Evolutionary conservation across 2,329 filamentous ascomycete species (phyloP).

Genomic region (Aspergillus pseudonomiae): DNA sequence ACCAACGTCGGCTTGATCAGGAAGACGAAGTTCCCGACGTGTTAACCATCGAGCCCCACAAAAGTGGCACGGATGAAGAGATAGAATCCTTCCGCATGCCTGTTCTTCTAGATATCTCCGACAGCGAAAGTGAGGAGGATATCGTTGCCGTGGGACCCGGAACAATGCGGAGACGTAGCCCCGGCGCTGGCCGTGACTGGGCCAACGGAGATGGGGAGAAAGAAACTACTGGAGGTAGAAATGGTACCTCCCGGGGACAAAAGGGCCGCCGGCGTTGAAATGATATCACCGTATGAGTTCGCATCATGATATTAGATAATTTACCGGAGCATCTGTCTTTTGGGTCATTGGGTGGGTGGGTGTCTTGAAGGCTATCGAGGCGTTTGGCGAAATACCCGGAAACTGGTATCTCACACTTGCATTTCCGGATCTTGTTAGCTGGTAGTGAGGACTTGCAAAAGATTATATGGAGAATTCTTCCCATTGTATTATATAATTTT

Average conservation of each 20-base stretch:
- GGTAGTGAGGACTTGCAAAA: not conserved
- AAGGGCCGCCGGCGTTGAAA: slow-evolving; percentile 37
- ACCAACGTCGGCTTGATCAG: slow-evolving; percentile 83
- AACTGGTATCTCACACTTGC: not conserved
- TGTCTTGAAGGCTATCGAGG: slow-evolving; percentile 1
- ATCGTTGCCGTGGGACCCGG: slow-evolving; percentile 69
- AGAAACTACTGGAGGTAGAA: slow-evolving; percentile 25
- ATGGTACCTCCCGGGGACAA: slow-evolving; percentile 27
- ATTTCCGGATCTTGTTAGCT: not conserved
- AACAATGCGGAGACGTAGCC: slow-evolving; percentile 84
- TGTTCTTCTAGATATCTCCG: slow-evolving; percentile 86
- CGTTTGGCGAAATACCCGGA: slow-evolving; percentile 3
- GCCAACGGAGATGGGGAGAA: slow-evolving; percentile 34
- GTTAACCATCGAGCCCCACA: slow-evolving; percentile 71
- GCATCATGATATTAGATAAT: not conserved
- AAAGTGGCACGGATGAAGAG: slow-evolving; percentile 60
- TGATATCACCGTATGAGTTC: not conserved
- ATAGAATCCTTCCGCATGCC: slow-evolving; percentile 81
- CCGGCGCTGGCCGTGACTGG: slow-evolving; percentile 71
- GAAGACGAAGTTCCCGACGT: slow-evolving; percentile 96
- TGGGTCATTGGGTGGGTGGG: not conserved
- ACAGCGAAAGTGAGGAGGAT: slow-evolving; percentile 95
- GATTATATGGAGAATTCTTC: not conserved
- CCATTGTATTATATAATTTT: not conserved
- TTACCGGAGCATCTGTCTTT: slow-evolving; percentile 3